These are phyloP conservation scores for Glycine tomentella DNA, from an alignment of 306 rosid species.

Conservation along the genomic window DNA sequence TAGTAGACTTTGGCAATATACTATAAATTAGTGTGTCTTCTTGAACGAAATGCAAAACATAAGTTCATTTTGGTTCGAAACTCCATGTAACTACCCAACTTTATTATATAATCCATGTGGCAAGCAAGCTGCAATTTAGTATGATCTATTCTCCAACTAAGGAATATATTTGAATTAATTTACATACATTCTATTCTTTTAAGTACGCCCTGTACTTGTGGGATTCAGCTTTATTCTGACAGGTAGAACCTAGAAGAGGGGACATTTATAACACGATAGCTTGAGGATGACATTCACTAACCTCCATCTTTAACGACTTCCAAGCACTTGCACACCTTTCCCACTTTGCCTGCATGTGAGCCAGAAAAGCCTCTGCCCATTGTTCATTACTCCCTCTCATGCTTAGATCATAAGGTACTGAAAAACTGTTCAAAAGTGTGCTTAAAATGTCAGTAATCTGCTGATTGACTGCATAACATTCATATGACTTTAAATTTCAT, in stretches of 20 bases:
- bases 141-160: conserved; percentile 17
- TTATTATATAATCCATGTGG: neutral
- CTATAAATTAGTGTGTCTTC: conserved; percentile 1
- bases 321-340: conserved; percentile 74
- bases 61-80: conserved; percentile 5
- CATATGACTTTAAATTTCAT: neutral
- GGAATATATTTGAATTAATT: neutral
- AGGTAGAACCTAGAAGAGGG: conserved; percentile 34
- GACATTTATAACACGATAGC: conserved; percentile 72
- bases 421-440: conserved; percentile 64
- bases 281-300: conserved; percentile 73
- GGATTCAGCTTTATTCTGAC: conserved; percentile 15
- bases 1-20: neutral
- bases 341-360: conserved; percentile 71
- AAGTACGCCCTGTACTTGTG: neutral
- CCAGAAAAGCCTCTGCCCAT: conserved; percentile 76
- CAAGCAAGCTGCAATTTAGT: neutral
- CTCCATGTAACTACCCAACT: neutral
- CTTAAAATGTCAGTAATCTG: conserved; percentile 37
- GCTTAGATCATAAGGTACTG: conserved; percentile 88
- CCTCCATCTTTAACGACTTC: conserved; percentile 77
- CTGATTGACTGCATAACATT: neutral
- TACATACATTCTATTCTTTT: neutral
- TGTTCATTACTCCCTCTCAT: conserved; percentile 71
- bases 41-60: neutral